These are phyloP conservation scores for Beta corolliflora DNA, from an alignment of 179 eudicot species.

Conservation along the genomic window DNA sequence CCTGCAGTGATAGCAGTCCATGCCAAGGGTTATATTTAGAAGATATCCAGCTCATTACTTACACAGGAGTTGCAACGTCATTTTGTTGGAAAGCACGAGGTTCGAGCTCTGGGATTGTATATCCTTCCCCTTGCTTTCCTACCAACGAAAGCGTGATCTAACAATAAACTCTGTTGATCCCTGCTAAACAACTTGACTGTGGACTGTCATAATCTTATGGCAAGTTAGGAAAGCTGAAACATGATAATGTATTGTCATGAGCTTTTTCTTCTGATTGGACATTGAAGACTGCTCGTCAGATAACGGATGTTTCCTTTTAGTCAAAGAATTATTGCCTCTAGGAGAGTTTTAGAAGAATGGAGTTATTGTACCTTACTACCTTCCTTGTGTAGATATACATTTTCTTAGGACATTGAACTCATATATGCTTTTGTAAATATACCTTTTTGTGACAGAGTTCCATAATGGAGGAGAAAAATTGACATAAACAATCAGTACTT, in stretches of 20 bases:
- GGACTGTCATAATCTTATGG: not conserved
- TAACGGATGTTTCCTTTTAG: not conserved
- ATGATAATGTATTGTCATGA: not conserved
- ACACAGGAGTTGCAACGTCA: constrained; percentile 43
- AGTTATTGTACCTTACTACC: not conserved
- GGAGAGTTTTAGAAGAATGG: not conserved
- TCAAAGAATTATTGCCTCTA: not conserved
- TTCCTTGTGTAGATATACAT: not conserved
- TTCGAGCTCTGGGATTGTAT: constrained; percentile 55
- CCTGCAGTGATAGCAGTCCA: constrained; percentile 78
- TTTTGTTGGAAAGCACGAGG: constrained; percentile 89
- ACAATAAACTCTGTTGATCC: constrained; percentile 21
- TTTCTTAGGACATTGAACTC: not conserved
- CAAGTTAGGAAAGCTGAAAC: not conserved
- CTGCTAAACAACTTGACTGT: constrained; percentile 23
- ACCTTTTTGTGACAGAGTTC: no score
- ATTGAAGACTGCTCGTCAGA: not conserved
- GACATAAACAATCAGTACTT: no score
- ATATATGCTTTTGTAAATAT: no score
- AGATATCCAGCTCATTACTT: constrained; percentile 57
- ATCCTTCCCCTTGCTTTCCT: constrained; percentile 70
- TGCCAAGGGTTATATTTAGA: constrained; percentile 67
- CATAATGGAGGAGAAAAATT: no score
- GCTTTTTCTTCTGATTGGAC: not conserved
- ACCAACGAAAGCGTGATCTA: constrained; percentile 25